phyloP scores from a whole-genome alignment of 176 grass and related monocot genomes.

The Tillandsia leiboldiana region DNA sequence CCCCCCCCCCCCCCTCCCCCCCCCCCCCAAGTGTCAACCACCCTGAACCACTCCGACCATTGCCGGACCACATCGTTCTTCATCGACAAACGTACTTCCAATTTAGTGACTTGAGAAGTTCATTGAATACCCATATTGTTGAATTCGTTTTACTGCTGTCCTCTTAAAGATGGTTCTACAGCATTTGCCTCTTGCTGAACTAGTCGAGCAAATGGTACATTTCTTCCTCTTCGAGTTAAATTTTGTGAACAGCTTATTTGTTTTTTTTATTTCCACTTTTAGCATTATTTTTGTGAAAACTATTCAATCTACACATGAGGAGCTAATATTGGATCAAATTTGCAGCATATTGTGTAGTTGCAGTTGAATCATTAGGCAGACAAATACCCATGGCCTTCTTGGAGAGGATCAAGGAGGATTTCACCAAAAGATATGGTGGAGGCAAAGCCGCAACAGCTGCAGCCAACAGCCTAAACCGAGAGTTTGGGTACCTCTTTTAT shows the following conservation, averaged over 20 bases:
- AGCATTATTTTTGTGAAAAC: background rate
- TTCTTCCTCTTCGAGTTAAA: background rate
- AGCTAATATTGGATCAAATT: conserved; percentile 10
- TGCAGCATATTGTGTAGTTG: conserved; percentile 87
- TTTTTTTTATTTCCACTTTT: background rate
- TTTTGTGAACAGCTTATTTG: background rate
- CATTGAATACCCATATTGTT: background rate
- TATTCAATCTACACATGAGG: background rate
- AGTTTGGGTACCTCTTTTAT: conserved; percentile 50
- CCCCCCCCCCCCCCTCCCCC: too few species aligned
- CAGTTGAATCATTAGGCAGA: conserved; percentile 84
- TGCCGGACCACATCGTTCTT: too few species aligned
- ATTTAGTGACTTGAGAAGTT: background rate
- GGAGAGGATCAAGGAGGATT: conserved; percentile 86
- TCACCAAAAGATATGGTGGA: conserved; percentile 75
- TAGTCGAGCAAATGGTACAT: background rate
- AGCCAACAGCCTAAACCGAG: conserved; percentile 68
- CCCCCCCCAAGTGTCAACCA: too few species aligned
- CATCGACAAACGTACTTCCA: too few species aligned
- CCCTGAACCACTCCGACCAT: too few species aligned
- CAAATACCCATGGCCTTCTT: conserved; percentile 87
- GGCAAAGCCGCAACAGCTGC: conserved; percentile 77
- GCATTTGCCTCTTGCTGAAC: background rate
- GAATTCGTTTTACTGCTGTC: background rate
- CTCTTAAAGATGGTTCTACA: background rate